These are phyloP conservation scores for Sodiomyces alkalinus DNA, from an alignment of 2,329 filamentous ascomycete genomes.

Conservation along the genomic window DNA sequence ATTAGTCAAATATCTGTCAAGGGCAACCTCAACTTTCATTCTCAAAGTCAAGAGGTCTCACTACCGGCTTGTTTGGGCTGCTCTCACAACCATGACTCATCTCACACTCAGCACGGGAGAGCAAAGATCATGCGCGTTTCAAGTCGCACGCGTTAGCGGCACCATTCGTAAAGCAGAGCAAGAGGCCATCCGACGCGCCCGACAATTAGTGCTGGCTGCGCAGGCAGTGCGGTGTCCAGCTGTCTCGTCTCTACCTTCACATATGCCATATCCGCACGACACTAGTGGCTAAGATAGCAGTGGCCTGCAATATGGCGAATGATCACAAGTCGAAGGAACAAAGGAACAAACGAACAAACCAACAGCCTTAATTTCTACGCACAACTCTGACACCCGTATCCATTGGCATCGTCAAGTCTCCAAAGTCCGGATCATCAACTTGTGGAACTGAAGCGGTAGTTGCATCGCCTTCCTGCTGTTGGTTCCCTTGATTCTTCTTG, in stretches of 20 bases:
- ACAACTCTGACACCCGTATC: constrained; percentile 59
- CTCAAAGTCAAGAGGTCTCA: constrained; percentile 69
- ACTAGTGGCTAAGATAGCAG: no score
- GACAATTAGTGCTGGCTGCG: constrained; percentile 53
- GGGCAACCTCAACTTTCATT: constrained; percentile 89
- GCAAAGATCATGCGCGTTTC: constrained; percentile 58
- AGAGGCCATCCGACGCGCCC: constrained; percentile 69
- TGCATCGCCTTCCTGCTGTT: constrained; percentile 16
- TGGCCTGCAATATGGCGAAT: no score
- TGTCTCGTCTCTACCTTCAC: no score
- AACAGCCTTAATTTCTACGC: constrained; percentile 39
- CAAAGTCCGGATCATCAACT: constrained; percentile 29
- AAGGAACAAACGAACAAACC: no score
- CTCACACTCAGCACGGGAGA: constrained; percentile 38
- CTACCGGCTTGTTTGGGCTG: constrained; percentile 80
- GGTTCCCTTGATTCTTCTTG: constrained; percentile 15
- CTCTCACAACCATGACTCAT: constrained; percentile 62
- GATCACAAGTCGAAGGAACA: no score
- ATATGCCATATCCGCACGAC: no score
- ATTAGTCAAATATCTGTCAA: constrained; percentile 87
- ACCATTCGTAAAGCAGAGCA: constrained; percentile 89
- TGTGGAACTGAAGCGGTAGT: background rate
- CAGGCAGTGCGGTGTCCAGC: constrained; percentile 45
- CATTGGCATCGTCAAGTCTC: constrained; percentile 32
- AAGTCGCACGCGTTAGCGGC: constrained; percentile 75